Evolutionary conservation across 2,329 filamentous ascomycete species (phyloP).

Genomic region (Rhynchosporium agropyri): DNA sequence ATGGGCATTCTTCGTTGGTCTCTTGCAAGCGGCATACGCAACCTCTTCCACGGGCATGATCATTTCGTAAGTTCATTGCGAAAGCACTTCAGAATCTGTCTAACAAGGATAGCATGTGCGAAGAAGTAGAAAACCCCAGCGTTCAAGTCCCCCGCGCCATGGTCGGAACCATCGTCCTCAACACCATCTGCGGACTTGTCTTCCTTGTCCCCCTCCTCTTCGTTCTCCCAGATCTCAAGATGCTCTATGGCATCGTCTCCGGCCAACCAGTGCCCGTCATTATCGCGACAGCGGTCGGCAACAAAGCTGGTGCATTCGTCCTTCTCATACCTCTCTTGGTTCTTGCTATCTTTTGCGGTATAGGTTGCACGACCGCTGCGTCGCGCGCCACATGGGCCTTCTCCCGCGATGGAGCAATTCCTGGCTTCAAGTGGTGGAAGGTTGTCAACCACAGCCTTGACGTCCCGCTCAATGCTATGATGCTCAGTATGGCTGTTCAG

Average conservation of each 20-base stretch:
- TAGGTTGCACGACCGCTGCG: slow-evolving; percentile 69
- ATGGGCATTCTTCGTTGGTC: slow-evolving; percentile 74
- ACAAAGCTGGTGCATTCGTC: slow-evolving; percentile 61
- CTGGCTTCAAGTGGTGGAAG: slow-evolving; percentile 63
- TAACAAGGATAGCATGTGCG: slow-evolving; percentile 56
- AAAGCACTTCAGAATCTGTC: not conserved
- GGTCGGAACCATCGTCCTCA: slow-evolving; percentile 68
- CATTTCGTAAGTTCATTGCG: slow-evolving; percentile 61
- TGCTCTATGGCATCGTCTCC: slow-evolving; percentile 55
- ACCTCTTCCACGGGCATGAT: slow-evolving; percentile 81
- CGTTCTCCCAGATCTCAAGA: slow-evolving; percentile 64
- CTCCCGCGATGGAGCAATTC: slow-evolving; percentile 70
- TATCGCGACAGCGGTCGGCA: slow-evolving; percentile 50
- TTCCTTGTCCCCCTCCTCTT: slow-evolving; percentile 72
- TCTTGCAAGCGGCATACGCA: slow-evolving; percentile 72
- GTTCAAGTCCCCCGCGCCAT: slow-evolving; percentile 74
- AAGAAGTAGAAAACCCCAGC: slow-evolving; percentile 68
- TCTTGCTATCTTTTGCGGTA: slow-evolving; percentile 67
- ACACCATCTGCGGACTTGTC: slow-evolving; percentile 66
- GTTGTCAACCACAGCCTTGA: slow-evolving; percentile 63
- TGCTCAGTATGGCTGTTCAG: slow-evolving; percentile 68
- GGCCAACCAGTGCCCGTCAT: slow-evolving; percentile 68
- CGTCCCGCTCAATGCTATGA: slow-evolving; percentile 71
- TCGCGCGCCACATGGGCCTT: slow-evolving; percentile 72
- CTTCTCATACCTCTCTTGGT: slow-evolving; percentile 67